Base-by-base conservation (phyloP, 169 alveolate genomes). In the Eimeria tenella region DNA sequence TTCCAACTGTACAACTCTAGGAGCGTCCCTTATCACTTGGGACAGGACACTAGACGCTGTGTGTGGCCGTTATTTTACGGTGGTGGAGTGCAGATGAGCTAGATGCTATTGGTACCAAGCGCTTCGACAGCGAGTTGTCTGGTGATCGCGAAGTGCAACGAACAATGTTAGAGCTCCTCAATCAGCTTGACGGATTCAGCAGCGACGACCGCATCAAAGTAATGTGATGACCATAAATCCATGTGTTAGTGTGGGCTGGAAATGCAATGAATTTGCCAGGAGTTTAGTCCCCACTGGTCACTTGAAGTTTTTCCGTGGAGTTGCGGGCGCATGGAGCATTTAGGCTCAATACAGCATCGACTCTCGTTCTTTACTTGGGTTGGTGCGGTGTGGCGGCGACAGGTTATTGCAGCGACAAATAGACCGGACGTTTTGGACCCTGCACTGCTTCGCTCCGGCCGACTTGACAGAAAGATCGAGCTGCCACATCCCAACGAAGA, bases 91-190 rank as follows among this genome's bases (percentile, higher is more conserved):
- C 71, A 75, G 99, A 98, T 88, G 99, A 99, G 97, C 95, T 99
- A 83, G 99, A 99, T 96, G 99, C 99, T 62, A 98, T 99, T 88
- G 99, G 99, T 5, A 95, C 96, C 86, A 95, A 96, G 79, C 93
- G 98, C 1, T 93, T 93, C 60, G 96, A 97, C 77, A 98, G 99
- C 82, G 99, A 99, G 93, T 95, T 98, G 56, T 98, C 99, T 63
- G 99, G 99, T 15, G 99, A 99, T 93, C 97, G 99, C 62, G 99
- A 99, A 97, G 99, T 99, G 17, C 99, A 99, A 96, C 97, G 99
- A 91, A 99, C 99, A 53, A 99, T 99, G 99, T 97, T 99, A 62
- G 99, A 99, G 95, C 97, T 99, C 8, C 97, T 99, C 62, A 99
- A 99, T 95, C 99, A 99, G 95, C 96, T 99, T 25, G 99, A 98